phyloP scores from a whole-genome alignment of 2,329 filamentous ascomycete genomes.

The Magnaporthales sp. region DNA sequence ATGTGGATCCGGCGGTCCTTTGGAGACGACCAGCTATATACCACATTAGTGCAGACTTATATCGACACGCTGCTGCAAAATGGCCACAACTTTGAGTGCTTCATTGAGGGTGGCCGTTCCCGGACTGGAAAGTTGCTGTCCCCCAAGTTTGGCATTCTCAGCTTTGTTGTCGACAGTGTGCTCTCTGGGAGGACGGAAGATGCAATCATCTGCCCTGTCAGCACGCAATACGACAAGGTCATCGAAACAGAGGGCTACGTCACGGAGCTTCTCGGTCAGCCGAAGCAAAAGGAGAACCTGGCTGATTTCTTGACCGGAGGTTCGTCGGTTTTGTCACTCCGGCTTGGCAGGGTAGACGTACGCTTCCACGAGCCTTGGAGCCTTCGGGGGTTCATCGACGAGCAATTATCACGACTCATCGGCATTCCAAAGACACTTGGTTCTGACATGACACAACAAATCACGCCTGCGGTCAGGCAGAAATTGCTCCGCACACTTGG shows the following conservation, averaged over 20 bases:
- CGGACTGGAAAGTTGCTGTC: conserved; percentile 88
- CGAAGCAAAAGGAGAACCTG: conserved; percentile 92
- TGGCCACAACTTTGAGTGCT: conserved; percentile 94
- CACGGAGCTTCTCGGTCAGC: conserved; percentile 83
- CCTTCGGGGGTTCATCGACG: conserved; percentile 68
- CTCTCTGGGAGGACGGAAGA: conserved; percentile 83
- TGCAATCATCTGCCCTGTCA: conserved; percentile 88
- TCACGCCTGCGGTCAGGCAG: conserved; percentile 49
- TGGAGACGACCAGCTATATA: conserved; percentile 83
- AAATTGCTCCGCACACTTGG: conserved; percentile 78
- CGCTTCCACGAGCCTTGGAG: conserved; percentile 97
- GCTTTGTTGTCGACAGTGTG: conserved; percentile 84
- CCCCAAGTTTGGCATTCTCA: conserved; percentile 92
- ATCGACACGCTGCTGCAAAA: conserved; percentile 86
- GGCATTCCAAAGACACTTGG: conserved; percentile 33
- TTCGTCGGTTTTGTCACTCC: conserved; percentile 80
- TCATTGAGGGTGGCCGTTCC: conserved; percentile 90
- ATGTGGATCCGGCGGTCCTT: conserved; percentile 96
- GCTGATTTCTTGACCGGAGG: conserved; percentile 77
- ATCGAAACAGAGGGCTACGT: conserved; percentile 98
- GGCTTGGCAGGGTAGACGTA: conserved; percentile 86
- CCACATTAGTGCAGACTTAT: conserved; percentile 89
- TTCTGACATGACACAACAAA: conserved; percentile 37
- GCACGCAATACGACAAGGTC: conserved; percentile 97
- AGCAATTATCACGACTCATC: conserved; percentile 57